Percentiles rank a stretch among this genome's conserved stretches.
These are phyloP conservation scores for Jackrogersella multiformis DNA, from an alignment of 495 filamentous ascomycete species.

Conservation along the genomic window DNA sequence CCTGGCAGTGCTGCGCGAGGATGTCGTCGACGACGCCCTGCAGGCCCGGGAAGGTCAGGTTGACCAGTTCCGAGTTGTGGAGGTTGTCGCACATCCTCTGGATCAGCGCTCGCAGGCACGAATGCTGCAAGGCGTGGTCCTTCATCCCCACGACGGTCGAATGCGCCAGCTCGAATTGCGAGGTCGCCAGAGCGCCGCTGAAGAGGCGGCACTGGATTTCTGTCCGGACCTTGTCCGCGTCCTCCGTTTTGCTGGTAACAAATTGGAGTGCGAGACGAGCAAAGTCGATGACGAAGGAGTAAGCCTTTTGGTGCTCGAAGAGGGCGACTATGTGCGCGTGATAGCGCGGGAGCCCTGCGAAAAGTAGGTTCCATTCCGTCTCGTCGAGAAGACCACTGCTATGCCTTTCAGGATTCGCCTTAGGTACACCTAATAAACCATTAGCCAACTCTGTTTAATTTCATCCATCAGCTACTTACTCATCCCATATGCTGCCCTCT, in stretches of 20 bases:
- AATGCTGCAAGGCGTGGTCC: constrained; percentile 70
- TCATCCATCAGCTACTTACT: constrained; percentile 62
- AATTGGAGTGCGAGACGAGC: constrained; percentile 80
- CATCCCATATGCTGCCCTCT: constrained; percentile 81
- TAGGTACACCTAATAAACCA: constrained; percentile 28
- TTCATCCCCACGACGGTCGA: constrained; percentile 76
- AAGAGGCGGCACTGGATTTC: constrained; percentile 87
- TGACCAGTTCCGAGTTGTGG: constrained; percentile 72
- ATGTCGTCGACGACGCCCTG: constrained; percentile 80
- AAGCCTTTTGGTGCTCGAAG: constrained; percentile 78
- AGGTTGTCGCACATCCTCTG: constrained; percentile 74
- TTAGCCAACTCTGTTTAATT: constrained; percentile 19
- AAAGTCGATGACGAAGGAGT: constrained; percentile 85
- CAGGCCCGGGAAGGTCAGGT: constrained; percentile 79
- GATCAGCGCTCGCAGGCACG: constrained; percentile 71
- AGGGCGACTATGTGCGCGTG: constrained; percentile 85
- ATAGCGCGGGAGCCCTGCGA: constrained; percentile 80
- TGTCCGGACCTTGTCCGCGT: constrained; percentile 56
- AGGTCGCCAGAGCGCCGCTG: constrained; percentile 77
- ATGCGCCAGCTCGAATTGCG: constrained; percentile 83
- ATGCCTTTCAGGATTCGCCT: constrained; percentile 51
- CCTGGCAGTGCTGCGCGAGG: constrained; percentile 69
- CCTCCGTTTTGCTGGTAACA: constrained; percentile 47
- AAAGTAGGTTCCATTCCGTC: constrained; percentile 75
- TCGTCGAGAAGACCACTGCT: constrained; percentile 72